phyloP scores from a whole-genome alignment of 2,329 filamentous ascomycete species.

The Exophiala sideris region DNA sequence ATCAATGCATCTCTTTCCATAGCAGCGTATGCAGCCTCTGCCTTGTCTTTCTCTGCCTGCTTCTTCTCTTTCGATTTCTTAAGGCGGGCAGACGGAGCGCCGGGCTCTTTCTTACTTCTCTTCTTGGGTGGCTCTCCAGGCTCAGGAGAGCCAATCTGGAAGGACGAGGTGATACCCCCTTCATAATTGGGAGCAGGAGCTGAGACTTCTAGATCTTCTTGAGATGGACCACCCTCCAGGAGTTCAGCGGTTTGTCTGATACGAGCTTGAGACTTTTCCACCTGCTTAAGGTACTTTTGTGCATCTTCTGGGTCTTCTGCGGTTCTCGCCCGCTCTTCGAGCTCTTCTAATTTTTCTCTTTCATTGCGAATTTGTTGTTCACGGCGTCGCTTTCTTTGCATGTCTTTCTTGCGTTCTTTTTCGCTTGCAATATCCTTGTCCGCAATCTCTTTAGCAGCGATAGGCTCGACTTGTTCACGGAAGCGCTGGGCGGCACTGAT shows the following conservation, averaged over 20 bases:
- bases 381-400: constrained; percentile 93
- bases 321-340: constrained; percentile 71
- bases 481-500: constrained; percentile 72
- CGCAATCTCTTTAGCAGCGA: constrained; percentile 80
- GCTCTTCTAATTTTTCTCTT: constrained; percentile 74
- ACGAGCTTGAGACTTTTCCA: constrained; percentile 88
- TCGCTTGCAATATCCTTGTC: constrained; percentile 87
- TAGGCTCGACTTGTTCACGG: constrained; percentile 71
- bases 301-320: constrained; percentile 80
- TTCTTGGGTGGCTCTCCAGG: constrained; percentile 50
- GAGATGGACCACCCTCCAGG: constrained; percentile 68
- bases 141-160: constrained; percentile 62
- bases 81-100: constrained; percentile 56
- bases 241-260: constrained; percentile 84
- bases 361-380: constrained; percentile 94
- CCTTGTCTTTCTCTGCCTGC: constrained; percentile 68
- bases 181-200: constrained; percentile 76
- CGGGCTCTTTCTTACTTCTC: constrained; percentile 52
- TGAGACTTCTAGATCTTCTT: constrained; percentile 70
- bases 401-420: constrained; percentile 99
- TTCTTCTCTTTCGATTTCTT: constrained; percentile 83
- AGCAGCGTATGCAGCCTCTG: constrained; percentile 82
- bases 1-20: constrained; percentile 42
- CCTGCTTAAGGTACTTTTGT: constrained; percentile 75
- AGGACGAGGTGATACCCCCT: constrained; percentile 80